Evolutionary conservation across 1,284 basidiomycete species (phyloP).

Genomic region (Cutaneotrichosporon daszewskae): DNA sequence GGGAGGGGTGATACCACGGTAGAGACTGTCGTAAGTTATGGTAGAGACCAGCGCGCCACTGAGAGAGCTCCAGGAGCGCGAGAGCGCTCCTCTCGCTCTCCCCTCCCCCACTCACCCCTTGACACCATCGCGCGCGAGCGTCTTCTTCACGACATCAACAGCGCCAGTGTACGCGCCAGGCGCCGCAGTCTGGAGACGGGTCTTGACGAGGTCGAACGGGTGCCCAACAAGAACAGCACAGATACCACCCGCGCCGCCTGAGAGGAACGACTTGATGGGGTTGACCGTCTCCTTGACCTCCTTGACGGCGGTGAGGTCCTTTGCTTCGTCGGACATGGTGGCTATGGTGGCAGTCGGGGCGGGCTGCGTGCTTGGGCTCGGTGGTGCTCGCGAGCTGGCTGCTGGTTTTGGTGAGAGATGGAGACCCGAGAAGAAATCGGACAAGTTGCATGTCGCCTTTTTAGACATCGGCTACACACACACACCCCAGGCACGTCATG

Average conservation of each 20-base stretch:
- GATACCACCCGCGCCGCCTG: slow-evolving; percentile 83
- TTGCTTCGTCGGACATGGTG: slow-evolving; percentile 32
- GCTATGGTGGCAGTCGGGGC: no score
- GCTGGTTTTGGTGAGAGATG: no score
- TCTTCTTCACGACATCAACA: slow-evolving; percentile 87
- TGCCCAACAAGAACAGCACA: slow-evolving; percentile 61
- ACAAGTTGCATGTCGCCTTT: no score
- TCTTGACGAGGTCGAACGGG: slow-evolving; percentile 96
- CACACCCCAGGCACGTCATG: no score
- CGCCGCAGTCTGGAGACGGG: slow-evolving; percentile 85
- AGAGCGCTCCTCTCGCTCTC: background rate
- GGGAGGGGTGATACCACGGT: slow-evolving; percentile 94
- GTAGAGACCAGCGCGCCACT: background rate
- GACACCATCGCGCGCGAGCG: slow-evolving; percentile 80
- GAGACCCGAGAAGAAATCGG: no score
- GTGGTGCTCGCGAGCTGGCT: no score
- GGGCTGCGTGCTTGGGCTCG: no score
- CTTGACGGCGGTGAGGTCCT: slow-evolving; percentile 27
- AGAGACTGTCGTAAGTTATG: slow-evolving; percentile 59
- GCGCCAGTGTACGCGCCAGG: slow-evolving; percentile 88
- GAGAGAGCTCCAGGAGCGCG: background rate
- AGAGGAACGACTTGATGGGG: slow-evolving; percentile 70
- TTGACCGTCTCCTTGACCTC: slow-evolving; percentile 33
- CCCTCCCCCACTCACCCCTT: slow-evolving; percentile 59
- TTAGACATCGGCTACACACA: no score